Evolutionary conservation across 2,329 filamentous ascomycete genomes (phyloP), one percentile per base, ranked within the genome.

Genomic region (Colletotrichum sp.): DNA sequence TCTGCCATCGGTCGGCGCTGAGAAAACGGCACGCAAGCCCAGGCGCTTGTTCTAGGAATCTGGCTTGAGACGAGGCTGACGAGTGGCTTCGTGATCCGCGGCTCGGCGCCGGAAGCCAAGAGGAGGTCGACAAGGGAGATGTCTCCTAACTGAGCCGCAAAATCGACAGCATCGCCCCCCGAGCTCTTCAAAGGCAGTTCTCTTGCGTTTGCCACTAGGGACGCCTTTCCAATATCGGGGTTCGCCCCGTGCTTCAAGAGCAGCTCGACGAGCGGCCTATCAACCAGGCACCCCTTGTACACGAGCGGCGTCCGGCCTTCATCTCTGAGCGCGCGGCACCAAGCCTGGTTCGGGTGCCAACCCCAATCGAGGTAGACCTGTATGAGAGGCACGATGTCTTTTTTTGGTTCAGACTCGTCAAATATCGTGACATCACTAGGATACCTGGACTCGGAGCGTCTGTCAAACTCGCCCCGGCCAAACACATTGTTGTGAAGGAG

Each of bases 191-290:
- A 4, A 60, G 26, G 21, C 26, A 5, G 18, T 0, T 0, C 4
- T 0, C 0, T 1, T 16, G 9, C 24, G 3, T 4, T 13, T 30
- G 6, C 24, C 1, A 2, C 0, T 8, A 30, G 9, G 13, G 18
- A 32, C 0, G 2, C 0, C 9, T 1, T 1, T 1, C 28, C 57
- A 18, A 62, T 62, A 1, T 62, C 30, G 0, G 57, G 57, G 0
- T 62, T 30, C 2, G 57, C 57, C 26, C 57, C 57, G 26, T 28
- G 26, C 24, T 62, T 1, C 0, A 62, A 1, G 26, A 62, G 57
- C 18, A 62, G n/a, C 26, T 13, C 30, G 3, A 30, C 0, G 26
- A 62, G 57, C 6, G 44, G n/a, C 44, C 44, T 4, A 0, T 52
- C 3, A 21, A 8, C 0, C n/a, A 59, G 0, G 0, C 55, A 59